These are phyloP conservation scores for Puccinia novopanici DNA, from an alignment of 1,284 basidiomycete species.

Conservation along the genomic window DNA sequence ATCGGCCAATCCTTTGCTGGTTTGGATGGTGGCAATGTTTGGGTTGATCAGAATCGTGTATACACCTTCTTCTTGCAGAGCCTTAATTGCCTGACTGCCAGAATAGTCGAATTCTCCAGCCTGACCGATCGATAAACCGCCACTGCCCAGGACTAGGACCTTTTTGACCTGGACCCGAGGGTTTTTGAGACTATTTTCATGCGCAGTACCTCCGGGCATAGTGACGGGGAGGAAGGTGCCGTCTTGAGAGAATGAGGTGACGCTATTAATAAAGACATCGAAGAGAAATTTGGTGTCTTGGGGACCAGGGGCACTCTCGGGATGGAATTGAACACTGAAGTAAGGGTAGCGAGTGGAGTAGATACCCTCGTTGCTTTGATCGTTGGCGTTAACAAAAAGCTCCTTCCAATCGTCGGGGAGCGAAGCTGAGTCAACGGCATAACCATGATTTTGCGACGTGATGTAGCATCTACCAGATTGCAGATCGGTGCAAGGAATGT, in stretches of 20 bases:
- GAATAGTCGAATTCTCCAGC: conserved; percentile 99
- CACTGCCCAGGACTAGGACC: conserved; percentile 95
- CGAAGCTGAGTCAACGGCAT: conserved; percentile 81
- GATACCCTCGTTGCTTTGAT: conserved; percentile 95
- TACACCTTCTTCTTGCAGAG: conserved; percentile 96
- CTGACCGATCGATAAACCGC: conserved; percentile 95
- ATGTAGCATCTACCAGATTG: conserved; percentile 96
- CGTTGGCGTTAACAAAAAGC: conserved; percentile 95
- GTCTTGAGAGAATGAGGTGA: conserved; percentile 69
- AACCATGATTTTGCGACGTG: conserved; percentile 99
- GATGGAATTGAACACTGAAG: conserved; percentile 99
- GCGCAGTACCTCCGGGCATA: conserved; percentile 83
- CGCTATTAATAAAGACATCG: conserved; percentile 90
- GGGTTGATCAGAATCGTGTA: conserved; percentile 98
- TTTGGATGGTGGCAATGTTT: conserved; percentile 99
- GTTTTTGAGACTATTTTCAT: conserved; percentile 75
- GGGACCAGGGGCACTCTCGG: conserved; percentile 96
- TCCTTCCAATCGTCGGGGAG: conserved; percentile 87
- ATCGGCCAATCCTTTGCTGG: conserved; percentile 93
- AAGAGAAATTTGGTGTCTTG: conserved; percentile 98
- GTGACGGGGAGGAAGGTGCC: conserved; percentile 67
- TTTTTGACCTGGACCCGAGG: conserved; percentile 81
- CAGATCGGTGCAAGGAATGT: conserved; percentile 94
- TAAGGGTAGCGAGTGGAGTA: conserved; percentile 77
- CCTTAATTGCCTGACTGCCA: conserved; percentile 98